Evolutionary conservation across 257 asterid genomes (phyloP).

Genomic region (Salvia miltiorrhiza): DNA sequence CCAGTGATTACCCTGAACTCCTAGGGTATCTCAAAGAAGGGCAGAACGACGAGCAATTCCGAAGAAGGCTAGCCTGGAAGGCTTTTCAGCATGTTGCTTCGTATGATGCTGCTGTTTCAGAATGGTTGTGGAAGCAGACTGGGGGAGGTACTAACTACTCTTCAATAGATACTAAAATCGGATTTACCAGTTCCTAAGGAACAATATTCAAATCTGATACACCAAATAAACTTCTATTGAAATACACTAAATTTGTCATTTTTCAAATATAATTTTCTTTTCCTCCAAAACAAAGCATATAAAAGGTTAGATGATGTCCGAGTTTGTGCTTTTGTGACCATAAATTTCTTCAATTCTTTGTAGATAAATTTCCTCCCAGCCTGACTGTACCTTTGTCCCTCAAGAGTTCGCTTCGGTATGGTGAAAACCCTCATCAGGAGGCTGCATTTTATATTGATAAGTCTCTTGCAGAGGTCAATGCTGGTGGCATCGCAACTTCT

Average conservation of each 20-base stretch:
- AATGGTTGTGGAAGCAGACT: constrained; percentile 96
- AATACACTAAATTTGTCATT: neutral
- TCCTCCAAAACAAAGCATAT: neutral
- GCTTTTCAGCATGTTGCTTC: constrained; percentile 96
- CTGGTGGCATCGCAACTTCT: constrained; percentile 94
- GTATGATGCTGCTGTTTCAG: constrained; percentile 98
- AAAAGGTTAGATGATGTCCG: neutral
- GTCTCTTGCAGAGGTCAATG: constrained; percentile 89
- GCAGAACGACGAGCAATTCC: constrained; percentile 57
- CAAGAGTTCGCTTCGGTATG: constrained; percentile 85
- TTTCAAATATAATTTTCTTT: neutral
- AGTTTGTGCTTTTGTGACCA: constrained; percentile 7
- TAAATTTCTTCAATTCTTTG: constrained; percentile 22
- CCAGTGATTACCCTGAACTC: constrained; percentile 76
- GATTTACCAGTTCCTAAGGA: neutral
- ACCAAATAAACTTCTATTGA: neutral
- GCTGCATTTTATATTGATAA: constrained; percentile 92
- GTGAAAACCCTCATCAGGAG: constrained; percentile 97
- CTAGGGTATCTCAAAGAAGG: constrained; percentile 63
- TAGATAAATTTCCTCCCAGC: constrained; percentile 80
- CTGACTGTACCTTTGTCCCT: constrained; percentile 72
- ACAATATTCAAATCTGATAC: neutral
- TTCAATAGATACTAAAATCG: constrained; percentile 10
- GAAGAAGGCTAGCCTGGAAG: constrained; percentile 84
- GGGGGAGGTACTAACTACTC: constrained; percentile 69